phyloP scores from a whole-genome alignment of 2,329 filamentous ascomycete species.

The Hymenotorrendiella dingleyae region DNA sequence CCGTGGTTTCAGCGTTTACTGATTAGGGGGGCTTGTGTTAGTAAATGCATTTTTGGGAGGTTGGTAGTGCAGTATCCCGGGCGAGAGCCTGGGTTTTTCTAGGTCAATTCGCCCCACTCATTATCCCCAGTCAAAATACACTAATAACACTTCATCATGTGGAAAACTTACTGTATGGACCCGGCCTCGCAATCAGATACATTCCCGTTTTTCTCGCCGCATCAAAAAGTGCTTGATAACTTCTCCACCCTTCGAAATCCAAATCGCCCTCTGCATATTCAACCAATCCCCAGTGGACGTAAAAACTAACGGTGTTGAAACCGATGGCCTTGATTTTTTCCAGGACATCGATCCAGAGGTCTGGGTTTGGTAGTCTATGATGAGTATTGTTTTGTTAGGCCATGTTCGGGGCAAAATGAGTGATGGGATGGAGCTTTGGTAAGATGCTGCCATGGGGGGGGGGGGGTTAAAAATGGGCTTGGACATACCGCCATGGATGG shows the following conservation, averaged over 20 bases:
- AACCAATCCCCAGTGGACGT: neutral
- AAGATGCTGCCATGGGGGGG: too few relatives aligned
- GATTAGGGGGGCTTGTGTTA: too few relatives aligned
- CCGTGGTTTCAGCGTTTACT: slow-evolving; percentile 1
- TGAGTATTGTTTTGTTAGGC: neutral
- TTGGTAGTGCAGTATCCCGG: too few relatives aligned
- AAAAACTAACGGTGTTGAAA: neutral
- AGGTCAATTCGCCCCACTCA: too few relatives aligned
- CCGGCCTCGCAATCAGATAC: neutral
- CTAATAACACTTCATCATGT: too few relatives aligned
- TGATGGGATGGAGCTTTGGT: too few relatives aligned
- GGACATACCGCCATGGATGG: neutral
- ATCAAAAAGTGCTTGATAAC: neutral
- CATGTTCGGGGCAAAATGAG: too few relatives aligned
- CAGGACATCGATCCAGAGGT: neutral
- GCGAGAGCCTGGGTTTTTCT: too few relatives aligned
- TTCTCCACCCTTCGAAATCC: neutral
- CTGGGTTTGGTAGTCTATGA: neutral
- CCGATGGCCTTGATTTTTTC: slow-evolving; percentile 1
- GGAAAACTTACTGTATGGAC: too few relatives aligned
- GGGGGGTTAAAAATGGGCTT: neutral
- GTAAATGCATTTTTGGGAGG: too few relatives aligned
- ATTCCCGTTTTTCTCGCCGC: neutral
- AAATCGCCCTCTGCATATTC: neutral
- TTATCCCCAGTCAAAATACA: too few relatives aligned